Conservation (phyloP, 345 rosid genomes). For the Boechera retrofracta region DNA sequence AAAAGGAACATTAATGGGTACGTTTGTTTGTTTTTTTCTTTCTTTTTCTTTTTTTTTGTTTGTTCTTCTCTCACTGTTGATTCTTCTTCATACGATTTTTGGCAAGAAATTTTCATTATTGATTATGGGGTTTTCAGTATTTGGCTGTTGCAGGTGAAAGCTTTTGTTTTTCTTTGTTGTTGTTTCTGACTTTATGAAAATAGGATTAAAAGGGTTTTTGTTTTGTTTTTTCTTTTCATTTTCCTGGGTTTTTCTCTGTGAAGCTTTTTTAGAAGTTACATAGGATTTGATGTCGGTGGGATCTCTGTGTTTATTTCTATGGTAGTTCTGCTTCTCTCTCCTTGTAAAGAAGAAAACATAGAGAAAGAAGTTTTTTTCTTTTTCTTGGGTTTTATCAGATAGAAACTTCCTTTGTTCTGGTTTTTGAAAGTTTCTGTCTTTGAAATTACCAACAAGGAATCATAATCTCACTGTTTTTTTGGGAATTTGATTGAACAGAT, state of each 20-base stretch:
- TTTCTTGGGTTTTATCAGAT: conserved; percentile 23
- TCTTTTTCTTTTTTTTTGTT: background rate
- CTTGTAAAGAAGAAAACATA: conserved; percentile 18
- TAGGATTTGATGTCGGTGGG: conserved; percentile 37
- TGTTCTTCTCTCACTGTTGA: conserved; percentile 32
- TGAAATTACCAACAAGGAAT: conserved; percentile 4
- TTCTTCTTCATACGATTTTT: conserved; percentile 5
- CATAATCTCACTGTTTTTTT: background rate
- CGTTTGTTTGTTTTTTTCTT: conserved; percentile 34
- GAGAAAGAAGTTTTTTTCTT: background rate
- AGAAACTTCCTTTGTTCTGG: conserved; percentile 6
- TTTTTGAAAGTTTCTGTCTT: conserved; percentile 22
- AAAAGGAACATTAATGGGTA: conserved; percentile 56
- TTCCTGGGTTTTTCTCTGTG: conserved; percentile 18
- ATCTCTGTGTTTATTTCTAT: conserved; percentile 27
- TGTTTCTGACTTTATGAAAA: background rate
- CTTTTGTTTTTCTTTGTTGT: background rate
- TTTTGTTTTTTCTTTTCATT: background rate
- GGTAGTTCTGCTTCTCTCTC: conserved; percentile 37
- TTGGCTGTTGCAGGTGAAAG: background rate
- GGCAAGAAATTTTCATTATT: conserved; percentile 20
- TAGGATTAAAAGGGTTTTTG: conserved; percentile 13
- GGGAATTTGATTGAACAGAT: conserved; percentile 48
- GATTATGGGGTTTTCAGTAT: background rate
- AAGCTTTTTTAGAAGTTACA: conserved; percentile 12